Base-by-base conservation (phyloP, 2,329 filamentous ascomycete species). In the Paraconiothyrium sp. region DNA sequence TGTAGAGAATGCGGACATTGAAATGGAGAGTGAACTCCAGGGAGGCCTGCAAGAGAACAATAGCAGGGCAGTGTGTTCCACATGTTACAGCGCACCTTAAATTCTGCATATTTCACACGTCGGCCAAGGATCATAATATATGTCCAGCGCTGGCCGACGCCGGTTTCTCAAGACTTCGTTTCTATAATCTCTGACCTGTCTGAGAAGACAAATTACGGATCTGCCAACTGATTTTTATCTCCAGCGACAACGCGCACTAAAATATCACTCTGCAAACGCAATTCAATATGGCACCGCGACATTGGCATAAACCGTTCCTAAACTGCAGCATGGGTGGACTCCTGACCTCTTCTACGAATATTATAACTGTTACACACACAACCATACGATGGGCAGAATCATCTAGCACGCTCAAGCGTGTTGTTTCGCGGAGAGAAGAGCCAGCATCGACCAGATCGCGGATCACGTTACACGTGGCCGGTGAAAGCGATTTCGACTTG, bases 341-440 rank as follows among this genome's bases (percentile, higher is more conserved):
- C 27, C n/a, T 13, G 0, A 56, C 54, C 11, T 13, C n/a, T n/a
- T 47, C 30, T 14, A 47, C 20, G 20, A 48, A 2, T 30, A 4
- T 32, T 3, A 10, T 37, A 30, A 48, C 27, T 13, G 32, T 56
- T 3, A 56, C 43, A 4, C 32, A 43, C 20, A 56, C 54, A n/a
- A 39, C n/a, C 22, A 43, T 56, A 9, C 41, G 32, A 6, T 56
- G 54, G 54, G 54, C 48, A 2, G 30, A 47, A 11, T 30, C 30
- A 3, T 32, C 54, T 2, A 56, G 54, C 43, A 56, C 54, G 8
- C 41, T 56, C 3, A 47, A 47, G 43, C 43, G 54, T 5, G 43
- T 56, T 16, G 43, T 20, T 14, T 56, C 54, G 4, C 52, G 16
- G 24, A 22, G n/a, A 16, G 11, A 4, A 44, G 1, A 11, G n/a